Evolutionary conservation across 2,329 filamentous ascomycete genomes (phyloP).

Genomic region (Dactylellina leptospora): DNA sequence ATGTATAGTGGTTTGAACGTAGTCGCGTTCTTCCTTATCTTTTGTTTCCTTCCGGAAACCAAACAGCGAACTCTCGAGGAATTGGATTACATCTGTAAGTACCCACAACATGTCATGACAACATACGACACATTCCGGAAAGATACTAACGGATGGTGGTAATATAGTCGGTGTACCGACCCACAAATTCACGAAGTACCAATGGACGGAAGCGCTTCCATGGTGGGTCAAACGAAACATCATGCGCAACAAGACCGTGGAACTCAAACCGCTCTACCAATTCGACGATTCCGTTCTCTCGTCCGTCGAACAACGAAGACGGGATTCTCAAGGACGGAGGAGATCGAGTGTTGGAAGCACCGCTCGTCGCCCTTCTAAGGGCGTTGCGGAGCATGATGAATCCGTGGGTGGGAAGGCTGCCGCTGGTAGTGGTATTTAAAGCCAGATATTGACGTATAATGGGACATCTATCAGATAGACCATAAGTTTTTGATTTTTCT

Average conservation of each 20-base stretch:
- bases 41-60: constrained; percentile 69
- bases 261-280: constrained; percentile 66
- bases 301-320: constrained; percentile 32
- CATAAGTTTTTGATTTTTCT: too few relatives aligned
- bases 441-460: background rate
- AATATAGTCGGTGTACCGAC: constrained; percentile 70
- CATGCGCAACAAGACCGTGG: constrained; percentile 64
- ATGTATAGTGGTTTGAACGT: constrained; percentile 65
- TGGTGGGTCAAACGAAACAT: constrained; percentile 71
- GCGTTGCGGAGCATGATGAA: background rate
- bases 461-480: too few relatives aligned
- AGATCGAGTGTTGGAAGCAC: constrained; percentile 24
- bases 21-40: constrained; percentile 67
- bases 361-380: constrained; percentile 2
- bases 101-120: too few relatives aligned
- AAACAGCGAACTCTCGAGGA: constrained; percentile 67
- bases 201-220: constrained; percentile 67
- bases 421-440: constrained; percentile 9
- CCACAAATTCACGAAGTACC: constrained; percentile 67
- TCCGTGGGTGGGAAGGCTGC: background rate
- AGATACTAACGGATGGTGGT: too few relatives aligned
- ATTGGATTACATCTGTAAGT: constrained; percentile 65
- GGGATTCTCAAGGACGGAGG: constrained; percentile 31
- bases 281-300: constrained; percentile 60
- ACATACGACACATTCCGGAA: too few relatives aligned